These are phyloP conservation scores for Agastache rugosa DNA, from an alignment of 257 asterid species.

Conservation along the genomic window DNA sequence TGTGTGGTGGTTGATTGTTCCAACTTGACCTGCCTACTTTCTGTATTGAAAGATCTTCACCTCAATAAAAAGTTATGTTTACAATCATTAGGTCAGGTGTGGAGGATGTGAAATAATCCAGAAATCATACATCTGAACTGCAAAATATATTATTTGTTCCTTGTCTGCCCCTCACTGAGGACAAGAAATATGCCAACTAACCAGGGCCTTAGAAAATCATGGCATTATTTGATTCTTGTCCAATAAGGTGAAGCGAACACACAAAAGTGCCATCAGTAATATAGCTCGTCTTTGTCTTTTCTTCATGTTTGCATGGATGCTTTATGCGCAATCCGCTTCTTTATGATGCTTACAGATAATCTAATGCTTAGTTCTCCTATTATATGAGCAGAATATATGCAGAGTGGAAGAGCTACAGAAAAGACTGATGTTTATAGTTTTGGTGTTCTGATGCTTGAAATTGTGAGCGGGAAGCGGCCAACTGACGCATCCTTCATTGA, in stretches of 20 bases:
- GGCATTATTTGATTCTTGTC: slow-evolving; percentile 8
- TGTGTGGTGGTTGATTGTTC: not conserved
- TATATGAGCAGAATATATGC: slow-evolving; percentile 77
- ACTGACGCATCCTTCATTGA: slow-evolving; percentile 47
- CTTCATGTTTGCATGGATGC: not conserved
- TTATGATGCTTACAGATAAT: slow-evolving; percentile 11
- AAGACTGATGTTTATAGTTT: slow-evolving; percentile 89
- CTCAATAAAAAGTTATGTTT: not conserved
- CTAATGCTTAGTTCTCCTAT: slow-evolving; percentile 18
- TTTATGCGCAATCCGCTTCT: slow-evolving; percentile 7
- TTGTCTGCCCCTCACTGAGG: not conserved
- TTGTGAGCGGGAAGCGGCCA: slow-evolving; percentile 63
- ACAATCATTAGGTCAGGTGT: not conserved
- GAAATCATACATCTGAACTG: slow-evolving; percentile 2
- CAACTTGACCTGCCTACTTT: slow-evolving; percentile 9
- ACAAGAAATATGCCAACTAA: not conserved
- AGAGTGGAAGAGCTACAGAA: slow-evolving; percentile 87
- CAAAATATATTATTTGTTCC: slow-evolving; percentile 3
- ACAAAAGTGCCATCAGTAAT: not conserved
- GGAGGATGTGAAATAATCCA: not conserved
- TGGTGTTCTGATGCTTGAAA: slow-evolving; percentile 85
- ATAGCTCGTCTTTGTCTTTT: not conserved
- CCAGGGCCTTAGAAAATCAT: slow-evolving; percentile 9
- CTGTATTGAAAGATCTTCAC: not conserved
- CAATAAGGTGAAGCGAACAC: not conserved